Evolutionary conservation across 2,329 filamentous ascomycete species (phyloP).

Genomic region (Ophiostoma himal-ulmi): DNA sequence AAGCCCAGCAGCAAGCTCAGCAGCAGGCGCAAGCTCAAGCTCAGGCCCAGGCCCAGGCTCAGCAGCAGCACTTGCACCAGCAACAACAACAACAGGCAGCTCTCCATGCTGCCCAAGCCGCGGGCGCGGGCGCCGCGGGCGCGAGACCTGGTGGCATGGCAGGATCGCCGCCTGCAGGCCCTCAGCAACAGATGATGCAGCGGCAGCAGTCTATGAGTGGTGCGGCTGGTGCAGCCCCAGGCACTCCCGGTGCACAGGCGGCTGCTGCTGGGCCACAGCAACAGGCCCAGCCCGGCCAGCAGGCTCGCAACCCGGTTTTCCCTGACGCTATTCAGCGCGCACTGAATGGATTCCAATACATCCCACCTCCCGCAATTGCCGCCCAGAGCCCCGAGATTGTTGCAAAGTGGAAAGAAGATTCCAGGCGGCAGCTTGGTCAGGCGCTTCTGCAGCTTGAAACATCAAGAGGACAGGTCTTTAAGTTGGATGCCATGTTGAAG

Average conservation of each 20-base stretch:
- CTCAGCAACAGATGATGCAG: slow-evolving; percentile 22
- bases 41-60: slow-evolving; percentile 18
- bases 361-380: slow-evolving; percentile 38
- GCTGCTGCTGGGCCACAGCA: slow-evolving; percentile 26
- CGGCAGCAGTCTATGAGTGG: slow-evolving; percentile 9
- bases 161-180: slow-evolving; percentile 26
- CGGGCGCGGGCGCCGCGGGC: slow-evolving; percentile 13
- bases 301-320: slow-evolving; percentile 26
- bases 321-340: slow-evolving; percentile 44
- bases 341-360: slow-evolving; percentile 44
- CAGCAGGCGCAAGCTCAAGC: slow-evolving; percentile 17
- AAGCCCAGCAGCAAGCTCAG: slow-evolving; percentile 22
- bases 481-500: slow-evolving; percentile 40
- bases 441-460: slow-evolving; percentile 48
- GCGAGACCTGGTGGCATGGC: slow-evolving; percentile 1
- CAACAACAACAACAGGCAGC: slow-evolving; percentile 22
- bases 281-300: slow-evolving; percentile 21
- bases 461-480: slow-evolving; percentile 36
- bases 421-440: slow-evolving; percentile 43
- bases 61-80: slow-evolving; percentile 18
- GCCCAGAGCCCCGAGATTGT: slow-evolving; percentile 42
- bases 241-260: background rate
- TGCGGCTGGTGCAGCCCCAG: background rate
- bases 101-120: slow-evolving; percentile 5
- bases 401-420: slow-evolving; percentile 44